These are phyloP conservation scores for Scutellaria minor DNA, from an alignment of 257 asterid species.

Conservation along the genomic window DNA sequence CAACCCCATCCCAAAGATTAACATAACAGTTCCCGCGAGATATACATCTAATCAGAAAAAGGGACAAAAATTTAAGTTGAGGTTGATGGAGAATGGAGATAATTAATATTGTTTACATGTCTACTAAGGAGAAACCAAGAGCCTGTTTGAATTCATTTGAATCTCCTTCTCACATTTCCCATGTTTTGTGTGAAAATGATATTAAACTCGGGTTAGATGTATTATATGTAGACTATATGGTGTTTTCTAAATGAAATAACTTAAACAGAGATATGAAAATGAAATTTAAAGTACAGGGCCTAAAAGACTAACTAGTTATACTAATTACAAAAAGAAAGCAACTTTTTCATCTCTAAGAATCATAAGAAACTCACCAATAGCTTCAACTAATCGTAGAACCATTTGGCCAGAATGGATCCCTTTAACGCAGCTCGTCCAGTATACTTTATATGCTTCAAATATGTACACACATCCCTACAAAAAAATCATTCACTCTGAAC, in stretches of 20 bases:
- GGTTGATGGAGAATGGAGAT: not conserved
- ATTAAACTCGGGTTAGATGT: not conserved
- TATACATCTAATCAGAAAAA: constrained; percentile 32
- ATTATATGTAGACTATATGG: not conserved
- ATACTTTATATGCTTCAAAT: constrained; percentile 85
- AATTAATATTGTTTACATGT: not conserved
- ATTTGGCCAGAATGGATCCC: constrained; percentile 89
- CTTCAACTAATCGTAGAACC: constrained; percentile 91
- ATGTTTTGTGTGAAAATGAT: not conserved
- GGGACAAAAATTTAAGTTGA: not conserved
- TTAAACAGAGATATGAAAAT: not conserved
- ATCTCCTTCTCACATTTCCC: not conserved
- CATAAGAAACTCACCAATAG: constrained; percentile 71
- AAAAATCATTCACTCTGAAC: constrained; percentile 23
- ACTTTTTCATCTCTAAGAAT: constrained; percentile 12
- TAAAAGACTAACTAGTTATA: not conserved
- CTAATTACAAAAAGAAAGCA: constrained; percentile 1
- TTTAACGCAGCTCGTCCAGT: constrained; percentile 83
- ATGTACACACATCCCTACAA: constrained; percentile 90
- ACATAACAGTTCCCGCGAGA: constrained; percentile 94
- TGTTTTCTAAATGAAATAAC: not conserved
- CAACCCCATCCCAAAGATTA: constrained; percentile 96
- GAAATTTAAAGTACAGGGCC: no score
- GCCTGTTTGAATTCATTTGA: not conserved
- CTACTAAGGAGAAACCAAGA: not conserved